A percentile compares a stretch with the other conserved stretches of the same genome.
phyloP scores from a whole-genome alignment of 108 stramenopile species.

The Skeletonema grethae region DNA sequence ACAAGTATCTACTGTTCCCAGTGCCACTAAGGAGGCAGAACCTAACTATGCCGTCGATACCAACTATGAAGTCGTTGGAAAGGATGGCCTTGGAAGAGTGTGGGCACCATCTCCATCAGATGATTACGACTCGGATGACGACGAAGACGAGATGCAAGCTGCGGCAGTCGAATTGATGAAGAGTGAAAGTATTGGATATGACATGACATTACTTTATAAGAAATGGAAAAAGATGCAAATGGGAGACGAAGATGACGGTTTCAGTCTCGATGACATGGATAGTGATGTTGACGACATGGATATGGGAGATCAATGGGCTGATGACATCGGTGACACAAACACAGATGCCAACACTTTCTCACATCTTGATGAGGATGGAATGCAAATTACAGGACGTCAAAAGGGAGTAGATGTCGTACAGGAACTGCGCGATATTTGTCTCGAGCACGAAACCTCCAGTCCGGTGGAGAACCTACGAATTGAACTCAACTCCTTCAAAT shows the following conservation, averaged over 20 bases:
- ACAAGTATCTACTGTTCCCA: background rate
- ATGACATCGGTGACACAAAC: conserved; percentile 31
- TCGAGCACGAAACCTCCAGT: conserved; percentile 77
- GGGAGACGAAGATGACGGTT: conserved; percentile 63
- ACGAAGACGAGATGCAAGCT: conserved; percentile 28
- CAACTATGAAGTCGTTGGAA: conserved; percentile 61
- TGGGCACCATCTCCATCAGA: conserved; percentile 63
- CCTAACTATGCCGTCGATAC: conserved; percentile 20
- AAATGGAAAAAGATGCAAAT: conserved; percentile 57
- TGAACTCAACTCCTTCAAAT: conserved; percentile 92
- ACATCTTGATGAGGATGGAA: conserved; percentile 39
- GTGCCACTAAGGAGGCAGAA: background rate
- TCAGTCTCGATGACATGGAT: conserved; percentile 54
- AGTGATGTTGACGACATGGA: conserved; percentile 52
- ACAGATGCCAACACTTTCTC: conserved; percentile 15
- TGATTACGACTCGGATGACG: conserved; percentile 52
- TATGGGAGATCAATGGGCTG: conserved; percentile 42
- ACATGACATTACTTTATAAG: conserved; percentile 51
- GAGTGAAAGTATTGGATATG: conserved; percentile 75
- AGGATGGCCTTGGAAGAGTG: conserved; percentile 65
- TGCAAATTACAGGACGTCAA: conserved; percentile 76
- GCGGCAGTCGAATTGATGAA: conserved; percentile 48
- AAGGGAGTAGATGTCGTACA: conserved; percentile 86
- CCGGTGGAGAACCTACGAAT: conserved; percentile 87
- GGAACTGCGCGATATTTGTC: conserved; percentile 83